Base-by-base conservation (phyloP, 139 green algal genomes). In the Coelastrella sp. region DNA sequence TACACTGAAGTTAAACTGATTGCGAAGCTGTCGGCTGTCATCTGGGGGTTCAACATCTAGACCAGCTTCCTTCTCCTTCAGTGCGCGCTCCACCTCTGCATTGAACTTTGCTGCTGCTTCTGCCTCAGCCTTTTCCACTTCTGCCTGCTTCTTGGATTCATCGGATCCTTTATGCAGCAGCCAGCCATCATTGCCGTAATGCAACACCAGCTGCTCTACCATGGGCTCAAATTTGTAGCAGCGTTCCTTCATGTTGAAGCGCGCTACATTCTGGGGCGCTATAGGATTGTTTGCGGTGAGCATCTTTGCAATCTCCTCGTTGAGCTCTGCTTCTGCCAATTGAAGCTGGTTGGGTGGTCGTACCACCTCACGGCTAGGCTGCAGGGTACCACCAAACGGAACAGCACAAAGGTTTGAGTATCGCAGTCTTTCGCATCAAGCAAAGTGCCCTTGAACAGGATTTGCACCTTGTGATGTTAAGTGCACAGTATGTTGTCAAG, bases 1-100 rank as follows among this genome's bases (percentile, higher is more conserved):
- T 48, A 98, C 95, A 34, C 83, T 93, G 88, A 96, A 98, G 89
- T 98, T 98, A 91, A 99, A 98, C 81, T 96, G 92, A 88, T 99
- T 98, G 19, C 94, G 90, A 78, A 98, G 91, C 89, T 95, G 90
- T 72, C 89, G 87, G 41, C 86, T 90, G 80, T 96, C 94, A 53
- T 96, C 93, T 60, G 80, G 80, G 25, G 48, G 40, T 50, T 85
- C 79, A 7, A 85, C 79, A n/a, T 85, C 79, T 37, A 74, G 34
- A 6, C 76, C 76, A 53, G 80, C 66, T 32, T 89, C 87, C 41
- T 90, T 87, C 43, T 85, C 80, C 35, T 87, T 85, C n/a, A 83
- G 76, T 5, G 87, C 88, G 5, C 83, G 77, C 50, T 90, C 88
- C 3, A 90, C 37, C 64, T 94, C 88, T 51, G 87, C 86, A 43